Percentiles rank a stretch among this genome's conserved stretches.
Evolutionary conservation across 23 red algal species (phyloP).

Genomic region (Gracilaria gracilis): DNA sequence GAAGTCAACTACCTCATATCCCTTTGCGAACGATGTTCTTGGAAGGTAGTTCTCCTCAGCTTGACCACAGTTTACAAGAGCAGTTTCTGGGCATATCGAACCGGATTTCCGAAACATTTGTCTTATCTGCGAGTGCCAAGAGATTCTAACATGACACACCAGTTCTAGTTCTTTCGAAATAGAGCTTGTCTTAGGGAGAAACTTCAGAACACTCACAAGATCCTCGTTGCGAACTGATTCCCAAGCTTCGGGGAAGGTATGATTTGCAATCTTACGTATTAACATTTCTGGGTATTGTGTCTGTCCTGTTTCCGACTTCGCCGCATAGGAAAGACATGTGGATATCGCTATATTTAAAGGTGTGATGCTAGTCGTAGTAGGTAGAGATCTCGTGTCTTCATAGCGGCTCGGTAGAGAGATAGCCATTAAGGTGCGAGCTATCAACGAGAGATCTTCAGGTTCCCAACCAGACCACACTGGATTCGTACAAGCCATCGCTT

Average conservation of each 20-base stretch:
- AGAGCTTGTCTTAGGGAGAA: background rate
- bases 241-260: background rate
- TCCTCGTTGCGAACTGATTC: slow-evolving; percentile 21
- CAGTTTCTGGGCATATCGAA: background rate
- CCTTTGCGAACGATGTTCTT: background rate
- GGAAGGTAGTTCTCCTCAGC: background rate
- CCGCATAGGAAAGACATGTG: background rate
- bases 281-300: background rate
- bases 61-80: no score
- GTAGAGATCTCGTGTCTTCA: background rate
- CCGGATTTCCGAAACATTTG: background rate
- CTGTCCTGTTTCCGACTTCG: background rate
- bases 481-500: background rate
- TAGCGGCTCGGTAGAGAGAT: background rate
- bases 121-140: background rate
- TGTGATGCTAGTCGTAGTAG: background rate
- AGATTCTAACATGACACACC: background rate
- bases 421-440: background rate
- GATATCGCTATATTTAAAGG: background rate
- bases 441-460: background rate
- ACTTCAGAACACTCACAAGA: background rate
- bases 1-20: background rate
- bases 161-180: background rate
- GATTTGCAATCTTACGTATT: background rate
- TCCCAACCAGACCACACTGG: background rate